Evolutionary conservation across 495 filamentous ascomycete species (phyloP), one percentile per base, ranked within the genome.

Genomic region (Aspergillus steynii): DNA sequence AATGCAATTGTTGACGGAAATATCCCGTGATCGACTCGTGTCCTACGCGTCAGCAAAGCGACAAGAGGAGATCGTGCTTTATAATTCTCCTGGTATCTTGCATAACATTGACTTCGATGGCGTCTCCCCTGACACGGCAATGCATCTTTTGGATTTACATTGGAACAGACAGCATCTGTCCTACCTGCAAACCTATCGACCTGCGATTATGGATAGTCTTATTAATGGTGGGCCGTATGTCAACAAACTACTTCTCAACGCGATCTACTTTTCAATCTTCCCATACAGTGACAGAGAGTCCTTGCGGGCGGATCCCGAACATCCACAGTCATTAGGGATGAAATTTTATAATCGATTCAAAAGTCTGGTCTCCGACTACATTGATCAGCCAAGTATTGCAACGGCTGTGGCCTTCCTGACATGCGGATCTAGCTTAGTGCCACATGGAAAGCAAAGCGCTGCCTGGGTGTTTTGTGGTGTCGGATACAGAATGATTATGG

Each of bases 401-500:
- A 65, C 63, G 1, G 60, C 52, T 5, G 62, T 64, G 6, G 62
- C 60, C 29, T 47, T 68, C 26, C 58, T 68, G 20, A 51, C 51
- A 29, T 54, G 42, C 12, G 60, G 66, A 8, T 53, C 66, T 29
- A 57, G 55, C 29, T 53, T 67, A n/a, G 64, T 65, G 2, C 52
- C 61, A 4, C 50, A 62, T 10, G 67, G 67, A 12, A 34, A 54
- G 14, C 57, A 56, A 55, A 69, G 61, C 42, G 64, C 67, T 12
- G 64, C 61, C 14, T 69, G 67, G 67, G 42, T 52, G 6, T 50
- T 61, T 15, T 67, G 60, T 50, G 58, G 67, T 48, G 51, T 72
- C 56, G 74, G 61, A 2, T 77, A 75, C 56, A 61, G 66, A 7
- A 75, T 75, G 65, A 71, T 75, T 14, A 71, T 72, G 28, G 74